Conservation (phyloP, 805 yeast genomes). For the Candida multigemmis region DNA sequence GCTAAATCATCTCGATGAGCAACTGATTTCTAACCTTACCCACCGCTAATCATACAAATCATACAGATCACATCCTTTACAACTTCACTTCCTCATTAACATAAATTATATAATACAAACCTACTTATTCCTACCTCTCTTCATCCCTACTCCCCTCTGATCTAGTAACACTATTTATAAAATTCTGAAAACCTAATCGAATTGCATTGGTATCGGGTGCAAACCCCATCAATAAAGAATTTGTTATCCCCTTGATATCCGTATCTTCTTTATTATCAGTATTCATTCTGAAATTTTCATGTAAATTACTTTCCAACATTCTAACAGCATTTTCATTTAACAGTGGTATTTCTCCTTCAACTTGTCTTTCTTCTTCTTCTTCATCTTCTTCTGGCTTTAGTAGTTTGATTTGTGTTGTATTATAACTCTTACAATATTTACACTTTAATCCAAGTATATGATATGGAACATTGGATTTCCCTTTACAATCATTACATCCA, state of each 20-base stretch:
- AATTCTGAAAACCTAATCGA: conserved; percentile 32
- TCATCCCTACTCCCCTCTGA: neutral
- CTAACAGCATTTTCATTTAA: conserved; percentile 14
- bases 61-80: too few relatives aligned
- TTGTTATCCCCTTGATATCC: too few relatives aligned
- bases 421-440: conserved; percentile 79
- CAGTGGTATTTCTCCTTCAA: too few relatives aligned
- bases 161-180: conserved; percentile 19
- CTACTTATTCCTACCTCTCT: too few relatives aligned
- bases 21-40: too few relatives aligned
- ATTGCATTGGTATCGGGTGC: too few relatives aligned
- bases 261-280: conserved; percentile 18
- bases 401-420: conserved; percentile 65
- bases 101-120: too few relatives aligned
- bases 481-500: conserved; percentile 81
- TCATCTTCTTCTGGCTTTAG: conserved; percentile 53
- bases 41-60: too few relatives aligned
- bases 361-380: conserved; percentile 20
- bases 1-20: too few relatives aligned
- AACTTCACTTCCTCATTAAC: too few relatives aligned
- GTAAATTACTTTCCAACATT: conserved; percentile 24
- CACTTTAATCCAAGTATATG: conserved; percentile 86
- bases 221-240: conserved; percentile 47
- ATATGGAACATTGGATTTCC: conserved; percentile 64
- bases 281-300: conserved; percentile 28